Evolutionary conservation across 148 eudicot genomes (phyloP), one percentile per base, ranked within the genome.

Genomic region (Rhododendron simsii): DNA sequence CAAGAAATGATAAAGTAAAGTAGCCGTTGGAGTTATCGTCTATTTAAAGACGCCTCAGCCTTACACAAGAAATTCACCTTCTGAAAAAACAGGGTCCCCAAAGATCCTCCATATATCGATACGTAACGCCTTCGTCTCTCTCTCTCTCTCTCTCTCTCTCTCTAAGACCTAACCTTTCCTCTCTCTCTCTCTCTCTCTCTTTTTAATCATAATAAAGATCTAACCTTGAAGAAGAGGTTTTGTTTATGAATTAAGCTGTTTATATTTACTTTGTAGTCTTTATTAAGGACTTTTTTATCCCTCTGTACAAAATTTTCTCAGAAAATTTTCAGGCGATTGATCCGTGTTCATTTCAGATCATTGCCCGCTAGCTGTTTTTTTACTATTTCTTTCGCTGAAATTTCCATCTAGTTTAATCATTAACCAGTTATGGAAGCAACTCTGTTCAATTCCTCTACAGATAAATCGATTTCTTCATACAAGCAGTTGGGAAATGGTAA

Each of bases 11-110:
- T 59, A 21, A 55, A 30, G 59, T 55, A 67, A 84, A 87, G 80
- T 87, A 87, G 86, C 86, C 86, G 89, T 87, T 84, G 59, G 41
- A 69, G 55, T 39, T 0, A 44, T 69, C 41, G 10, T 61, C 88
- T 87, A 83, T 87, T 35, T 83, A 87, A 87, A 50, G 78, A 83
- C 15, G 16, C 47, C 47, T 37, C 53, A 41, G 3, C 51, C 5
- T 6, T 16, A 0, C n/a, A 2, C 15, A 14, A 37, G 33, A 45
- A 81, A 48, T 35, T 30, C 3, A 11, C 51, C 48, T 78, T 41
- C 26, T n/a, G 14, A 28, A 13, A 47, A 4, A n/a, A 11, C 15
- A 61, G 84, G 84, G 30, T 59, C 84, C 37, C 15, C 0, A 37
- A 35, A 81, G 71, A 81, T 81, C 69, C 71, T 4, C n/a, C 30